Evolutionary conservation across 2,329 filamentous ascomycete species (phyloP).

Genomic region (Cytospora piceicola): DNA sequence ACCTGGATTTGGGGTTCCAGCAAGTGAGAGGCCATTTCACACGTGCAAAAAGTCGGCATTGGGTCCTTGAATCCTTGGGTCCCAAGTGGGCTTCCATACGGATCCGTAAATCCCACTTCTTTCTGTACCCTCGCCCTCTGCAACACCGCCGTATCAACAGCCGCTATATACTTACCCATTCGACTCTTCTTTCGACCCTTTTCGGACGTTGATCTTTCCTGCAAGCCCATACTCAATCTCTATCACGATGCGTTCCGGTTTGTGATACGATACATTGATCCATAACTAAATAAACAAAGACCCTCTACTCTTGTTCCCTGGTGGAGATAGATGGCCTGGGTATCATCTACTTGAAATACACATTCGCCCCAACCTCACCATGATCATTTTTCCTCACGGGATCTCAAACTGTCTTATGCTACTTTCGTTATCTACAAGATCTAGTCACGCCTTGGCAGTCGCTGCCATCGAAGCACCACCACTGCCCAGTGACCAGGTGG

Average conservation of each 20-base stretch:
- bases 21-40: conserved; percentile 50
- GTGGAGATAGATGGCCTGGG: conserved; percentile 20
- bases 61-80: conserved; percentile 24
- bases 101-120: conserved; percentile 40
- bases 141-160: conserved; percentile 48
- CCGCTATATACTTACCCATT: conserved; percentile 63
- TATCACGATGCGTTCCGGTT: conserved; percentile 57
- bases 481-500: conserved; percentile 33
- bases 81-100: conserved; percentile 27
- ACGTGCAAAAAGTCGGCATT: conserved; percentile 41
- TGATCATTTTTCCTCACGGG: conserved; percentile 22
- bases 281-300: conserved; percentile 26
- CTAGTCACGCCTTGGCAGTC: conserved; percentile 30
- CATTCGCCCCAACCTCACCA: conserved; percentile 28
- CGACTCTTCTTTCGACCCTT: conserved; percentile 23
- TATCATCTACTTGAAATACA: conserved; percentile 25
- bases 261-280: conserved; percentile 37
- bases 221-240: conserved; percentile 50
- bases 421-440: conserved; percentile 19
- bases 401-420: conserved; percentile 12
- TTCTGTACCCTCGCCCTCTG: conserved; percentile 39
- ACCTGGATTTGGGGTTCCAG: conserved; percentile 38
- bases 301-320: conserved; percentile 27
- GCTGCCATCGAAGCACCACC: conserved; percentile 37
- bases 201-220: conserved; percentile 40